Evolutionary conservation across 257 asterid species (phyloP), one percentile per base, ranked within the genome.

Genomic region (Primulina eburnea): DNA sequence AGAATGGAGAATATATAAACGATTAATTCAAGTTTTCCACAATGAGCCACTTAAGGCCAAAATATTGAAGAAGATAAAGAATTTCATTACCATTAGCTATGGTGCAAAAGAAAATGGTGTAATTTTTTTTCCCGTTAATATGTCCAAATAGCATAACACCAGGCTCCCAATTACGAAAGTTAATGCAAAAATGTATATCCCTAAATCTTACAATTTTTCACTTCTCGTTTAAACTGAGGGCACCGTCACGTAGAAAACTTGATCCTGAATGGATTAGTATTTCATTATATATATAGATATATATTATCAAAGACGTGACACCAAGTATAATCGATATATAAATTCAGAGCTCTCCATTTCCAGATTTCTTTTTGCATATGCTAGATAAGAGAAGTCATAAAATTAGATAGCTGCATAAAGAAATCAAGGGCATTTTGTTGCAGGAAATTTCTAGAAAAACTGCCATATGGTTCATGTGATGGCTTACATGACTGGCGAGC

Each of bases 401-500:
- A 47, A 16, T 47, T 20, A 47, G 56, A 47, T 47, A 47, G 56
- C 56, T 7, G 56, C 4, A 16, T 16, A 14, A 4, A 14, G 56
- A 14, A 47, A 47, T 20, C 56, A 47, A 4, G 18, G 20, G 5
- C 8, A 12, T 47, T 47, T 16, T 47, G 6, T 47, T 5, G 56
- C 56, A 47, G 56, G 20, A 47, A 47, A 47, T 14, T 47, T 47
- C 56, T 47, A 47, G 20, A 16, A 7, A 47, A 47, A 47, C 7
- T 4, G 18, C 8, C 20, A 47, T 47, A 47, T 47, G 20, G 18
- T 71, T 67, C 17, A 62, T 79, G 71, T 38, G 76, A 55, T 72
- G 52, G 71, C 95, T 84, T 87, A 94, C 99, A 82, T 94, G 99
- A 85, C 99, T 94, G 74, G 99, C 99, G 34, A 94, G 99, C 99